Conservation (phyloP, 2,329 filamentous ascomycete genomes). For the Calonectria crousiana region DNA sequence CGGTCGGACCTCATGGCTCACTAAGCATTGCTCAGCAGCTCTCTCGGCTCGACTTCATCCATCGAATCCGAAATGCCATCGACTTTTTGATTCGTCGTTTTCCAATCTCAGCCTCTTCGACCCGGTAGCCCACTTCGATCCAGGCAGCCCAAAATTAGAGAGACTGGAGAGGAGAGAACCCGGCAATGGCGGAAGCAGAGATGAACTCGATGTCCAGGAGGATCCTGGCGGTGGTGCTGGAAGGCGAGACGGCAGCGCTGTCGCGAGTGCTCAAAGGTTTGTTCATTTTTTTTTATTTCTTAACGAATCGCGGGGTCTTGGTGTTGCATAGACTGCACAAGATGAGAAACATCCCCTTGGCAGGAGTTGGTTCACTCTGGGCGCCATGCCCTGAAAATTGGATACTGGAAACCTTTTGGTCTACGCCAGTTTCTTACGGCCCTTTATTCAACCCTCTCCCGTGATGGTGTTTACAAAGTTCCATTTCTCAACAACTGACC, state of each 20-base stretch:
- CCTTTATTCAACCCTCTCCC: not conserved
- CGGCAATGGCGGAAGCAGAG: slow-evolving; percentile 35
- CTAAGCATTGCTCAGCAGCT: slow-evolving; percentile 19
- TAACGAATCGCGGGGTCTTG: not conserved
- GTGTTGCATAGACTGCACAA: not conserved
- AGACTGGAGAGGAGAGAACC: not conserved
- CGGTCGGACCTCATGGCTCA: slow-evolving; percentile 13
- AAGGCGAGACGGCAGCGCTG: slow-evolving; percentile 60
- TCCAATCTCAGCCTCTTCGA: not conserved
- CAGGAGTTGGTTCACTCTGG: not conserved
- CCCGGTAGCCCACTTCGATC: too few species aligned
- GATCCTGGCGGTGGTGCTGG: slow-evolving; percentile 69
- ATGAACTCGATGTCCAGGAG: slow-evolving; percentile 53
- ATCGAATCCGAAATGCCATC: not conserved
- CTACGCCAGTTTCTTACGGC: too few species aligned
- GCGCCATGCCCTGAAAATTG: not conserved
- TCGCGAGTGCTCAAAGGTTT: slow-evolving; percentile 67
- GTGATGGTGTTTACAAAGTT: not conserved
- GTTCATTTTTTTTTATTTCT: not conserved
- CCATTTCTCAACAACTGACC: slow-evolving; percentile 20
- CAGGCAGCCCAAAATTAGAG: not conserved
- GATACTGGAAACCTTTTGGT: too few species aligned
- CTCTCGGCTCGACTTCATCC: not conserved
- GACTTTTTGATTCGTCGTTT: not conserved
- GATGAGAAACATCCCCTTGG: not conserved